Percentiles rank a stretch among this genome's conserved stretches.
Conservation (phyloP, 257 asterid genomes). For the Solanum sparsipilum region DNA sequence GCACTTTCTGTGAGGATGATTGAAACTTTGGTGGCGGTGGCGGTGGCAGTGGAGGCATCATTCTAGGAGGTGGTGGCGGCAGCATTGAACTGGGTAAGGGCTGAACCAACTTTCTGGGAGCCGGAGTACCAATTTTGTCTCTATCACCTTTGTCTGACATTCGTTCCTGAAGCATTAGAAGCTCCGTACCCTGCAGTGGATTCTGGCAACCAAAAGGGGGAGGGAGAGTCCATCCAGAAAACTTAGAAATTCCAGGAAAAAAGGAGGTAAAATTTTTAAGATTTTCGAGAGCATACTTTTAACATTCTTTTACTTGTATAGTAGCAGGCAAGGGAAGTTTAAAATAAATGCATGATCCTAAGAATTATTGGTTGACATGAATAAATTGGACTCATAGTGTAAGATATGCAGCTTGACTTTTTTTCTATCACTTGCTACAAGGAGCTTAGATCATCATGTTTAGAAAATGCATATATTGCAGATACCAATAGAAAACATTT, state of each 20-base stretch:
- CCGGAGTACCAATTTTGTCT: slow-evolving; percentile 19
- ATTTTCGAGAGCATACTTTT: background rate
- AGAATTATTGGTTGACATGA: background rate
- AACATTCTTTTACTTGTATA: background rate
- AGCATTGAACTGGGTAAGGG: slow-evolving; percentile 23
- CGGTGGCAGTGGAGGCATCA: slow-evolving; percentile 46
- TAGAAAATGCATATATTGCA: background rate
- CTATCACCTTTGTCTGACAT: slow-evolving; percentile 58
- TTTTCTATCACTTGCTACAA: background rate
- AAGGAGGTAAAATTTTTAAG: background rate
- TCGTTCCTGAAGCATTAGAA: slow-evolving; percentile 54
- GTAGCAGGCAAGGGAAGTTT: background rate
- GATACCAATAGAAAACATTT: background rate
- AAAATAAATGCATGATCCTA: background rate
- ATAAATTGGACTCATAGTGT: background rate
- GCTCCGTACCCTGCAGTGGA: slow-evolving; percentile 60
- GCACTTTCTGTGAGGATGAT: slow-evolving; percentile 21
- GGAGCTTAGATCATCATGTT: background rate
- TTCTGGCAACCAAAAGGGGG: slow-evolving; percentile 22
- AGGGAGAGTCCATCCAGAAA: slow-evolving; percentile 30
- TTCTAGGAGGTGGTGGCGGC: slow-evolving; percentile 18
- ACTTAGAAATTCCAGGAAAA: slow-evolving; percentile 27
- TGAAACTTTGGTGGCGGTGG: slow-evolving; percentile 51
- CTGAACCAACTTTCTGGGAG: slow-evolving; percentile 24
- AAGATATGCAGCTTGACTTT: background rate